Evolutionary conservation across 441 rosid species (phyloP).

Genomic region (Adansonia gregorii): DNA sequence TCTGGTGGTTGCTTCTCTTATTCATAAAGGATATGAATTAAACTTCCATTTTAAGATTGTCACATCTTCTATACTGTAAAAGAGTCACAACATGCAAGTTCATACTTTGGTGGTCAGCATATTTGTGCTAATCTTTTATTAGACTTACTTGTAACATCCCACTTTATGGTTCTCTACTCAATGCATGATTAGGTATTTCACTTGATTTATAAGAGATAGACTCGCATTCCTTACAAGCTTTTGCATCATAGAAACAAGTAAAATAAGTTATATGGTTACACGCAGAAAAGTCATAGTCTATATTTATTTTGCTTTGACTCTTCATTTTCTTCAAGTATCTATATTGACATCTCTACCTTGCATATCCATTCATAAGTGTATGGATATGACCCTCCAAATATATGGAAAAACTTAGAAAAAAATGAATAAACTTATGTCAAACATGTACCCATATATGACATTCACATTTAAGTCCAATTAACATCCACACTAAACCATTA

Average conservation of each 20-base stretch:
- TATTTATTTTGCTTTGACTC: too few species aligned
- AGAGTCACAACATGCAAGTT: slow-evolving; percentile 98
- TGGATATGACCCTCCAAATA: too few species aligned
- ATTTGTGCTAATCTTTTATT: slow-evolving; percentile 36
- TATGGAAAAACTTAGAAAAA: too few species aligned
- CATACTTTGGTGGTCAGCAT: slow-evolving; percentile 55
- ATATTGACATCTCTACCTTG: too few species aligned
- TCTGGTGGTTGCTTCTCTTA: slow-evolving; percentile 29
- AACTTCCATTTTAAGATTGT: slow-evolving; percentile 55
- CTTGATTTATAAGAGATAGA: slow-evolving; percentile 9
- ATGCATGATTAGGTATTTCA: neutral
- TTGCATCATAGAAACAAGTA: neutral
- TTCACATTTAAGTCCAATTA: too few species aligned
- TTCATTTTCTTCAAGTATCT: too few species aligned
- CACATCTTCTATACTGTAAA: slow-evolving; percentile 66
- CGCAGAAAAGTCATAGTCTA: neutral
- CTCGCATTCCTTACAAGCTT: slow-evolving; percentile 1
- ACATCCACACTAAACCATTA: neutral
- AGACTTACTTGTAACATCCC: slow-evolving; percentile 10
- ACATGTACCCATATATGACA: too few species aligned
- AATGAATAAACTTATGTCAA: too few species aligned
- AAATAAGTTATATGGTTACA: neutral
- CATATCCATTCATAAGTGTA: too few species aligned
- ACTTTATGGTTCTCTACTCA: neutral
- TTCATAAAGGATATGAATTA: slow-evolving; percentile 31